Evolutionary conservation across 768 basidiomycete genomes (phyloP), one percentile per base, ranked within the genome.

Genomic region (Mycena galericulata): DNA sequence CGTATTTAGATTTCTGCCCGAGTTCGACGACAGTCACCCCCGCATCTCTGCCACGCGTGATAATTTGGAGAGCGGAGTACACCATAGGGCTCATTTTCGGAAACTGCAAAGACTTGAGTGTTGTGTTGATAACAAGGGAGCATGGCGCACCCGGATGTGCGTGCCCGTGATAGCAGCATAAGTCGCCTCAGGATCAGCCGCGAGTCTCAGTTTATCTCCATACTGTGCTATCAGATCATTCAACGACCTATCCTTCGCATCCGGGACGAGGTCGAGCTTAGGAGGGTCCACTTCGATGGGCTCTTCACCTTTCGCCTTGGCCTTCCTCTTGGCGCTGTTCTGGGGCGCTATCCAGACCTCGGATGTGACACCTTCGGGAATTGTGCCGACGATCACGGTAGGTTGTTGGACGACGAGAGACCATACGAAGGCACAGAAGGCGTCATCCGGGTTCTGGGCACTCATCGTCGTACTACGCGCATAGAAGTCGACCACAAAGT

Each of bases 111-210:
- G 22, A 60, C 55, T 74, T 41, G 22, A 62, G 41, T 45, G 41
- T 36, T 6, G 45, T 17, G 53, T 34, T 30, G 29, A 51, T 46
- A 20, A 26, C 34, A 36, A 6, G 34, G 34, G 11, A 22, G 6
- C 20, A 32, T 46, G 18, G 81, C 91, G 46, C 71, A 96, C 95
- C 71, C 91, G 84, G 60, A 91, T 90, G 79, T 96, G 95, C 15
- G 92, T 92, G 5, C 95, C 96, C 18, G 93, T 96, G 46, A 97
- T 87, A 7, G 93, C 92, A 41, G 86, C 85, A 77, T 94, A 94
- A 22, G 88, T 90, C 7, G 90, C 88, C 71, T 92, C 89, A 12
- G 90, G 86, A 68, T 94, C 90, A 1, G 92, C 88, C 7, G 92
- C 92, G 65, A 97, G 87, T 68, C 95, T 85, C 41, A 97, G 78